These are phyloP conservation scores for Phaeotremella skinneri DNA, from an alignment of 768 basidiomycete species.

Conservation along the genomic window DNA sequence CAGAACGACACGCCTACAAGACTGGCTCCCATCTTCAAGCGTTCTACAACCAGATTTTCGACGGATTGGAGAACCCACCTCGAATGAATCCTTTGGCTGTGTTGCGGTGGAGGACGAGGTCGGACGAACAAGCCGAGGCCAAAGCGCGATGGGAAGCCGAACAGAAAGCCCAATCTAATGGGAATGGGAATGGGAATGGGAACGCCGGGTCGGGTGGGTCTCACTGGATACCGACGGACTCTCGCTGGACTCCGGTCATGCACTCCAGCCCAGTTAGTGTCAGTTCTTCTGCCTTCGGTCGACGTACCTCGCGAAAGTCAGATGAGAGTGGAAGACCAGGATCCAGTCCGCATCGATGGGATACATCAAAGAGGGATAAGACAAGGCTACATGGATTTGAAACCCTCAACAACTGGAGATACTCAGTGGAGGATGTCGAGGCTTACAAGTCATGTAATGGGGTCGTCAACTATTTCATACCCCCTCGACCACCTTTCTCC, in stretches of 20 bases:
- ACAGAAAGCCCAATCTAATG: constrained; percentile 4
- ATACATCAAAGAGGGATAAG: neutral
- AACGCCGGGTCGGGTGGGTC: too few relatives aligned
- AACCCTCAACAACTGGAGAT: constrained; percentile 24
- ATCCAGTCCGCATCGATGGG: constrained; percentile 9
- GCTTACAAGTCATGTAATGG: constrained; percentile 36
- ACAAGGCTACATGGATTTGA: neutral
- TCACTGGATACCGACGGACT: neutral
- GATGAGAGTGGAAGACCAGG: constrained; percentile 10
- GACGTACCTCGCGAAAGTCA: constrained; percentile 9
- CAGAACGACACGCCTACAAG: constrained; percentile 30
- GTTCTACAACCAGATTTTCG: constrained; percentile 39
- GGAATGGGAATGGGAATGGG: too few relatives aligned
- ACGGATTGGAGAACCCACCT: constrained; percentile 38
- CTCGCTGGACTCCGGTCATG: constrained; percentile 7
- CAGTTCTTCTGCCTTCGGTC: constrained; percentile 12
- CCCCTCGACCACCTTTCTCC: constrained; percentile 17
- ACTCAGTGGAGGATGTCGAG: constrained; percentile 35
- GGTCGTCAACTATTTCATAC: constrained; percentile 44
- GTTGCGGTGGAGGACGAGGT: constrained; percentile 34
- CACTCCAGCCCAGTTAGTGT: constrained; percentile 25
- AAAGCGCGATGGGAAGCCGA: constrained; percentile 31
- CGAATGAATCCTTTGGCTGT: constrained; percentile 39
- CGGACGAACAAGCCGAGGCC: constrained; percentile 30
- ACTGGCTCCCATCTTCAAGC: constrained; percentile 35